phyloP scores from a whole-genome alignment of 345 rosid genomes.

The Abelmoschus esculentus region DNA sequence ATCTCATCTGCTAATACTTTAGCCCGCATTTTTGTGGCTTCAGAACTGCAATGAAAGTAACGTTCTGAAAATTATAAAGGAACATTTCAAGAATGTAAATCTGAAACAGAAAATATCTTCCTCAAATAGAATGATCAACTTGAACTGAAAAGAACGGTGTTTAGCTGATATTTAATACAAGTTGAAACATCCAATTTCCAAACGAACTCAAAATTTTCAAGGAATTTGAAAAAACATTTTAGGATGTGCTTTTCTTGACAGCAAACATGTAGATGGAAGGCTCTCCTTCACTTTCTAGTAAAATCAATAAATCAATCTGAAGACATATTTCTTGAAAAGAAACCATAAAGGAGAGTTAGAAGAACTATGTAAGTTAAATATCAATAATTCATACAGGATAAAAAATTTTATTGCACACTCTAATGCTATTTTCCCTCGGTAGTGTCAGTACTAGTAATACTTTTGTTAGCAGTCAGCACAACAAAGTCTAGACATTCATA shows the following conservation, averaged over 20 bases:
- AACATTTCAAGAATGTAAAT: neutral
- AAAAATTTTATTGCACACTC: neutral
- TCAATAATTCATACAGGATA: neutral
- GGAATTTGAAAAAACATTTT: neutral
- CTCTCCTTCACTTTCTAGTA: no score
- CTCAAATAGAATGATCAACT: neutral
- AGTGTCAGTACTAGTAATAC: no score
- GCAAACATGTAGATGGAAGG: neutral
- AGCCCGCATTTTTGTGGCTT: constrained; percentile 60
- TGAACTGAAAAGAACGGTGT: neutral
- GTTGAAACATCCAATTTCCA: neutral
- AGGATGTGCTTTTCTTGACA: neutral
- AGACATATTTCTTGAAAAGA: neutral
- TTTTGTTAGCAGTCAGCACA: neutral
- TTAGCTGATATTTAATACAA: neutral
- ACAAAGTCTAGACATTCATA: neutral
- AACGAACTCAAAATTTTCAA: neutral
- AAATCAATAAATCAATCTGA: no score
- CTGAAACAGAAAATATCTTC: constrained; percentile 1
- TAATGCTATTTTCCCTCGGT: neutral
- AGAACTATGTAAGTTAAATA: neutral
- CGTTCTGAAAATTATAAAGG: neutral
- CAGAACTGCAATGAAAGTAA: constrained; percentile 47
- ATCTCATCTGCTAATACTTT: constrained; percentile 80
- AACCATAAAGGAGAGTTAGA: neutral